Base-by-base conservation (phyloP, 1,139 yeast species). In the Geotrichum macrosporum region DNA sequence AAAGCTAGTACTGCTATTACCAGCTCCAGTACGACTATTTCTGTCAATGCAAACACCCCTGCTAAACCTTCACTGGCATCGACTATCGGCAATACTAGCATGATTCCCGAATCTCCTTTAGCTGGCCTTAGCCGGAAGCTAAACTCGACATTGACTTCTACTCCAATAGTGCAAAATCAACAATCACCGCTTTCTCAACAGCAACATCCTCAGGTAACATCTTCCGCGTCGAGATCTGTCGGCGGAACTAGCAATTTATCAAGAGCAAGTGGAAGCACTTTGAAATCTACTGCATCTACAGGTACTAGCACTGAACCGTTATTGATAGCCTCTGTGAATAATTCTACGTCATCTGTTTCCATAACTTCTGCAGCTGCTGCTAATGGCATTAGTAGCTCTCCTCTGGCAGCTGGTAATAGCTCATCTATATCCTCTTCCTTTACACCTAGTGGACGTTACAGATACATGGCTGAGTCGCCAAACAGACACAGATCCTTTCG, bases 401-500 rank as follows among this genome's bases (percentile, higher is more conserved):
- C 18, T 24, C 29, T 34, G 6, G 16, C 31, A 15, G 5, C 12
- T 27, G 21, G n/a, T n/a, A n/a, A n/a, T n/a, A n/a, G n/a, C n/a
- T n/a, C 32, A 10, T 21, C 38, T 10, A 41, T 16, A 32, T 18
- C 16, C 22, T 42, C 50, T 16, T 46, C 51, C 19, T 49, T 48
- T 36, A 43, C 49, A 21, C 54, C 54, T 3, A 52, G 53, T 8
- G 55, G 56, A 5, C 42, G 55, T 29, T 53, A 44, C 31, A 46
- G 51, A 33, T 53, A 53, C 44, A 44, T 53, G 53, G 50, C 56
- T n/a, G 52, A 51, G 29, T 41, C 55, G 15, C 56, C 56, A 13
- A 50, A 42, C 38, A 39, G 53, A 21, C 50, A 39, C 22, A 18
- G 44, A 15, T 18, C 20, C 18, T 29, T 32, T 21, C 48, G 44